phyloP scores from a whole-genome alignment of 2,329 filamentous ascomycete species.

The Falciphora oryzae region DNA sequence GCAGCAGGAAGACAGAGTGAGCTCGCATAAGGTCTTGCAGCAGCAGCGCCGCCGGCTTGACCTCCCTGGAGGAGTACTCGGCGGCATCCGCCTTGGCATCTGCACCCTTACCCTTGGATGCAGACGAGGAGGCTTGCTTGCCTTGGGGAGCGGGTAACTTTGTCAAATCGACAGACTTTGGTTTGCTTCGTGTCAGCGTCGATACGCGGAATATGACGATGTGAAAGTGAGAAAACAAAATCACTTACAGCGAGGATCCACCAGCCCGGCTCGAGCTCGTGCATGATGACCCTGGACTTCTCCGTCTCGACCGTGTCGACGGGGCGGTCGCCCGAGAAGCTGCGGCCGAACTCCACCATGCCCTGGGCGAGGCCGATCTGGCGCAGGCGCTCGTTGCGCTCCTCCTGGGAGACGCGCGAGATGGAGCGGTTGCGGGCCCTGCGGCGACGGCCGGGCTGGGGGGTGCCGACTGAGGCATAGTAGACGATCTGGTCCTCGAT shows the following conservation, averaged over 20 bases:
- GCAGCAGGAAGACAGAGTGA: conserved; percentile 78
- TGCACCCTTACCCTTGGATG: conserved; percentile 11
- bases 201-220: background rate
- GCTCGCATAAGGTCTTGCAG: conserved; percentile 77
- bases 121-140: conserved; percentile 6
- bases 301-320: conserved; percentile 89
- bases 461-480: conserved; percentile 59
- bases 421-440: conserved; percentile 27
- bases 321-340: conserved; percentile 71
- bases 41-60: conserved; percentile 75
- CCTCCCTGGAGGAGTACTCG: conserved; percentile 86
- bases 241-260: conserved; percentile 82
- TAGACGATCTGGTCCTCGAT: conserved; percentile 84
- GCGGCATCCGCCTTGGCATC: conserved; percentile 33
- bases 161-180: conserved; percentile 18
- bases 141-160: conserved; percentile 21
- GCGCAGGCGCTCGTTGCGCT: conserved; percentile 79
- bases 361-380: conserved; percentile 96
- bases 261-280: conserved; percentile 87
- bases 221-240: background rate
- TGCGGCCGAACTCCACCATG: conserved; percentile 88
- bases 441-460: conserved; percentile 3
- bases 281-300: conserved; percentile 74
- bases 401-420: conserved; percentile 48
- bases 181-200: background rate